These are phyloP conservation scores for Suhomyces chickasaworum DNA, from an alignment of 1,139 yeast species.

Conservation along the genomic window DNA sequence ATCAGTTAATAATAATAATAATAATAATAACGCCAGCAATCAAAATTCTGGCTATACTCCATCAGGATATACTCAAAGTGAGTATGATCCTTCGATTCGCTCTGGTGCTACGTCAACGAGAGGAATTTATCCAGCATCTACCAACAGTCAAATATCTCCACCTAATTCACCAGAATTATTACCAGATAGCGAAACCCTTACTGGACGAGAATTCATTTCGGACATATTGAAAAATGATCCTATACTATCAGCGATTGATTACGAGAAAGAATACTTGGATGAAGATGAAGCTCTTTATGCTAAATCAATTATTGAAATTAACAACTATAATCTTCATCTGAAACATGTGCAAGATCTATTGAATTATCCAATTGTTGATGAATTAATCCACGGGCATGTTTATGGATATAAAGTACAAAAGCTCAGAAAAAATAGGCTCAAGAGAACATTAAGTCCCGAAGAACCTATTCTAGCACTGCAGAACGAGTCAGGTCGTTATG, in stretches of 20 bases:
- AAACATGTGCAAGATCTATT: constrained; percentile 35
- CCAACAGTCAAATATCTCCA: constrained; percentile 27
- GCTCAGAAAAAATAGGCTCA: constrained; percentile 30
- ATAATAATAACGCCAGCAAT: too few species aligned
- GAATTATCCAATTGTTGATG: constrained; percentile 51
- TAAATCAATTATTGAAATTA: constrained; percentile 37
- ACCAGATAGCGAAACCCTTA: constrained; percentile 6
- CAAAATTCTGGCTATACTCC: neutral
- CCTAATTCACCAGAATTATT: constrained; percentile 22
- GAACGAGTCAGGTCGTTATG: constrained; percentile 25
- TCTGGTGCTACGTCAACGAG: constrained; percentile 39
- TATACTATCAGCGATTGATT: constrained; percentile 25
- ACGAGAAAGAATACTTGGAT: constrained; percentile 40
- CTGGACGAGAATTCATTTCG: constrained; percentile 21
- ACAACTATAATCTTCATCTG: constrained; percentile 45
- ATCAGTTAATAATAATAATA: constrained; percentile 22
- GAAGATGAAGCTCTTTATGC: constrained; percentile 43
- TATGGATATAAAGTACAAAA: constrained; percentile 48
- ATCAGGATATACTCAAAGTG: constrained; percentile 1
- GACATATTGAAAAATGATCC: constrained; percentile 31
- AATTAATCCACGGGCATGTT: constrained; percentile 43
- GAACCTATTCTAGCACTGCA: constrained; percentile 10
- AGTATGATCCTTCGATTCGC: constrained; percentile 35
- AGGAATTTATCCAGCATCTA: constrained; percentile 36
- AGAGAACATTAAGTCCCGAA: constrained; percentile 5